Conservation (phyloP, 2,329 filamentous ascomycete genomes). For the Leptographium wingfieldii region DNA sequence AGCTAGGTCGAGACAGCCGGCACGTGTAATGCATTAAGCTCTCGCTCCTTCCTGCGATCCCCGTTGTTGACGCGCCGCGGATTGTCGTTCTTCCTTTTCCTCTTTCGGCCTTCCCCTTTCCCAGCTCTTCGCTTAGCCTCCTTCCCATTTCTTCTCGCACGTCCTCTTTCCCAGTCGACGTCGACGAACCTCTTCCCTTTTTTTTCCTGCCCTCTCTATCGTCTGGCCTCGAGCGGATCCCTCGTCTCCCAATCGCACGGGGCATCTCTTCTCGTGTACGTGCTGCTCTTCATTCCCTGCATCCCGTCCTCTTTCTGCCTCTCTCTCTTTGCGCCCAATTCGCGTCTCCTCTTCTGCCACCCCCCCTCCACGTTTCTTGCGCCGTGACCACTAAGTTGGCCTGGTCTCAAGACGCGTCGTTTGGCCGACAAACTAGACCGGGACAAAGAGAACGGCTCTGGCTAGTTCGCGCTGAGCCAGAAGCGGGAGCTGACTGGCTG, state of each 20-base stretch:
- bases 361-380: background rate
- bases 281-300: background rate
- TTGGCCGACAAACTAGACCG: background rate
- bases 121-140: background rate
- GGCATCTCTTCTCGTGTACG: background rate
- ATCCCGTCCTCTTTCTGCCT: background rate
- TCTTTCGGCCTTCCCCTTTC: background rate
- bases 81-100: slow-evolving; percentile 9
- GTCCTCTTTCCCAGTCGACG: background rate
- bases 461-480: background rate
- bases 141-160: background rate
- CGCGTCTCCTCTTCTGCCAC: background rate
- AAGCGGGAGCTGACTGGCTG: background rate
- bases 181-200: background rate
- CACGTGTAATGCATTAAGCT: slow-evolving; percentile 4
- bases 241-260: background rate
- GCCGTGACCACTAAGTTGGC: background rate
- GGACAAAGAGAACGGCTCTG: background rate
- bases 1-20: background rate
- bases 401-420: slow-evolving; percentile 1
- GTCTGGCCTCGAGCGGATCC: background rate
- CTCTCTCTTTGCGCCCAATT: background rate
- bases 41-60: slow-evolving; percentile 6
- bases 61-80: slow-evolving; percentile 12
- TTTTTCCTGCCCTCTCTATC: background rate